phyloP scores from a whole-genome alignment of 2,329 filamentous ascomycete genomes.

The Bisporella sp. region DNA sequence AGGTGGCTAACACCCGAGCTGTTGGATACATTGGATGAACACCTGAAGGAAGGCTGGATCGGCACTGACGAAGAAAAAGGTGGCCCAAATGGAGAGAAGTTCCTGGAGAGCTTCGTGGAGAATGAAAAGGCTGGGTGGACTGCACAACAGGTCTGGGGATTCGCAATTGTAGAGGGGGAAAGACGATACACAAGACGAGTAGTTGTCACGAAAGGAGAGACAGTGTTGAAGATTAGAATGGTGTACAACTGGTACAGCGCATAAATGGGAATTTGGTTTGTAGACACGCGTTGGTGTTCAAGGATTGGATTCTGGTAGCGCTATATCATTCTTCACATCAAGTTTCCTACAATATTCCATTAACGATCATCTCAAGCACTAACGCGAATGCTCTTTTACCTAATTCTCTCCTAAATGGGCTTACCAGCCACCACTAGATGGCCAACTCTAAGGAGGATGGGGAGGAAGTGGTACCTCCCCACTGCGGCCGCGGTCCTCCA shows the following conservation, averaged over 20 bases:
- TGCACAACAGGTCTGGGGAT: conserved; percentile 46
- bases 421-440: too few species aligned
- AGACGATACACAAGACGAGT: conserved; percentile 33
- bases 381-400: too few species aligned
- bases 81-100: conserved; percentile 34
- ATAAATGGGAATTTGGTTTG: too few species aligned
- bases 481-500: too few species aligned
- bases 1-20: conserved; percentile 21
- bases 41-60: conserved; percentile 41
- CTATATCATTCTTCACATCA: too few species aligned
- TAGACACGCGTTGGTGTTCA: neutral
- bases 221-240: conserved; percentile 32
- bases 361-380: too few species aligned
- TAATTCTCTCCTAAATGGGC: too few species aligned
- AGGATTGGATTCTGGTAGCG: too few species aligned
- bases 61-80: conserved; percentile 35
- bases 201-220: conserved; percentile 31
- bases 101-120: conserved; percentile 42
- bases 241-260: conserved; percentile 33
- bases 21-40: conserved; percentile 29
- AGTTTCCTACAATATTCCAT: too few species aligned
- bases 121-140: conserved; percentile 44
- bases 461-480: too few species aligned
- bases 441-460: too few species aligned
- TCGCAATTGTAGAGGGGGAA: conserved; percentile 34